Conservation (phyloP, 2,329 filamentous ascomycete genomes). For the Aureobasidium zeae region DNA sequence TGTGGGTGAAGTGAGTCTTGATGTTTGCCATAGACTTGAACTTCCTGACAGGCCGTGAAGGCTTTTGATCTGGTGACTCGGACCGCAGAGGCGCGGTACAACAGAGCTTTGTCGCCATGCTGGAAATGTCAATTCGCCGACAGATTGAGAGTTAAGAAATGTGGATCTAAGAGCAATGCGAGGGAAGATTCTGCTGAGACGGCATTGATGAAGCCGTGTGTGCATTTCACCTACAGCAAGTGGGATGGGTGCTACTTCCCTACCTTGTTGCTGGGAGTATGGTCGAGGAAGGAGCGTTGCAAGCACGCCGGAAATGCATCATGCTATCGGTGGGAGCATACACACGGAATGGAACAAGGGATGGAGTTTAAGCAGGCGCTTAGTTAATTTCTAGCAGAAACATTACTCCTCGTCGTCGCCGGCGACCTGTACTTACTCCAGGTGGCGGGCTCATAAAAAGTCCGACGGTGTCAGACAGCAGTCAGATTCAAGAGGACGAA, state of each 20-base stretch:
- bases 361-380: too few species aligned
- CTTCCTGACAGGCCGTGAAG: constrained; percentile 10
- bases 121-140: not conserved
- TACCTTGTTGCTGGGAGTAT: not conserved
- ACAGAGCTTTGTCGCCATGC: constrained; percentile 15
- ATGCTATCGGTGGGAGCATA: too few species aligned
- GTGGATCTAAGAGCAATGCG: constrained; percentile 2
- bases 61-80: constrained; percentile 11
- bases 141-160: not conserved
- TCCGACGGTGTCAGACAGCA: too few species aligned
- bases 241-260: not conserved
- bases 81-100: constrained; percentile 10
- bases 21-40: constrained; percentile 12
- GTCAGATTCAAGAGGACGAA: not conserved
- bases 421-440: too few species aligned
- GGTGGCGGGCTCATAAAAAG: too few species aligned
- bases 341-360: not conserved
- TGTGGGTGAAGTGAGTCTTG: constrained; percentile 6
- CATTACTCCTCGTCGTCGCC: too few species aligned
- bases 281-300: not conserved
- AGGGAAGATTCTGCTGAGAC: not conserved
- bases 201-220: too few species aligned
- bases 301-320: too few species aligned
- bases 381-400: too few species aligned
- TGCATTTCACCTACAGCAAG: not conserved